phyloP scores from a whole-genome alignment of 2,329 filamentous ascomycete species.

The Orbilia brochopaga region DNA sequence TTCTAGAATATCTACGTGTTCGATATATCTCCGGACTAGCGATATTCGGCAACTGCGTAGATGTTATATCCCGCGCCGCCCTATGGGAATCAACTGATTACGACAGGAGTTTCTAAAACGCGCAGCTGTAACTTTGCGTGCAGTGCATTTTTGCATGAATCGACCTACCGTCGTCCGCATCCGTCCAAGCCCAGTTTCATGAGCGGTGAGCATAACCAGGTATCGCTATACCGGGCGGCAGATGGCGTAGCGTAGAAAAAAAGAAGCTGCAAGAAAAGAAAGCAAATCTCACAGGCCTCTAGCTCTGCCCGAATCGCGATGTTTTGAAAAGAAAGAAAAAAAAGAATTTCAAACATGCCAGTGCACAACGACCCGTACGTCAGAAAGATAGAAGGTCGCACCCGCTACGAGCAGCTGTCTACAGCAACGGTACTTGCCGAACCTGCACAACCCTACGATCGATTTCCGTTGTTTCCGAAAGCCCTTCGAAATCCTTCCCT shows the following conservation, averaged over 20 bases:
- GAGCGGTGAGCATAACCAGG: not conserved
- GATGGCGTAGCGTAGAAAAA: not conserved
- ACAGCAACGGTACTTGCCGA: not conserved
- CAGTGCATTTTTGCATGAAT: not conserved
- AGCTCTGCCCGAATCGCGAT: slow-evolving; percentile 19
- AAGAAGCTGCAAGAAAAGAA: too few relatives aligned
- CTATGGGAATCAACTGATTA: slow-evolving; percentile 34
- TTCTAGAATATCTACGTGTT: slow-evolving; percentile 4
- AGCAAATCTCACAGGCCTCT: too few relatives aligned
- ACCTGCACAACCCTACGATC: not conserved
- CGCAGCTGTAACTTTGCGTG: slow-evolving; percentile 1
- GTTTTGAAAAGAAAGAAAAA: too few relatives aligned
- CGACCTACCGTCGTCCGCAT: not conserved
- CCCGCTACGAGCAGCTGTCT: not conserved
- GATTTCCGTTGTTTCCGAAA: not conserved
- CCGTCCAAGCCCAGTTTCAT: not conserved
- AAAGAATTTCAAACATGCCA: slow-evolving; percentile 23
- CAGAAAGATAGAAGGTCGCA: not conserved
- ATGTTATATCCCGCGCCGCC: slow-evolving; percentile 6
- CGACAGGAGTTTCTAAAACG: slow-evolving; percentile 8
- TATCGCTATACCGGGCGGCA: slow-evolving; percentile 16
- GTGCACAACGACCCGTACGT: not conserved
- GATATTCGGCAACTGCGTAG: slow-evolving; percentile 27
- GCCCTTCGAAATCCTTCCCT: slow-evolving; percentile 1
- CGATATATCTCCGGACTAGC: not conserved